These are phyloP conservation scores for Phaffia tasmanica DNA, from an alignment of 768 basidiomycete genomes.

Conservation along the genomic window DNA sequence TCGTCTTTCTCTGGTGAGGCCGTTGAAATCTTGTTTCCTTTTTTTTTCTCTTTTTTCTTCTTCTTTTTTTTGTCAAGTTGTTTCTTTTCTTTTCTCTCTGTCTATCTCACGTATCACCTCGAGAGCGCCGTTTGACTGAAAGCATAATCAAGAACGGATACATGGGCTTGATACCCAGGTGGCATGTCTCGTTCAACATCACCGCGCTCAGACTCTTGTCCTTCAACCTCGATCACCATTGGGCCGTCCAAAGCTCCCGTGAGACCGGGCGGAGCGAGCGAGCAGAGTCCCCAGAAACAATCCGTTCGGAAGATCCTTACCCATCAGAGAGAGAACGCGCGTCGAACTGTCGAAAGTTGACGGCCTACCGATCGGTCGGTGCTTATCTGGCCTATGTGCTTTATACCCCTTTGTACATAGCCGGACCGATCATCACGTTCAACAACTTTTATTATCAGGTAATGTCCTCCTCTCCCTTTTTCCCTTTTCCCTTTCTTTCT, in stretches of 20 bases:
- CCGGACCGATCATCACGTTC: slow-evolving; percentile 90
- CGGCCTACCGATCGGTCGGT: slow-evolving; percentile 50
- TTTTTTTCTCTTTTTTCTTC: slow-evolving; percentile 7
- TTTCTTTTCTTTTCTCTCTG: neutral
- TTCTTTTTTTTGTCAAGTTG: slow-evolving; percentile 27
- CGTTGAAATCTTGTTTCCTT: slow-evolving; percentile 38
- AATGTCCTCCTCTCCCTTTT: slow-evolving; percentile 27
- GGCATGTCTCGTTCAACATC: slow-evolving; percentile 91
- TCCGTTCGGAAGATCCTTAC: neutral
- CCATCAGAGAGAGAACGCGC: slow-evolving; percentile 48
- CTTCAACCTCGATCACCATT: slow-evolving; percentile 85
- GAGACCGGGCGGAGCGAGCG: neutral
- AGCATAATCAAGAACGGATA: slow-evolving; percentile 36
- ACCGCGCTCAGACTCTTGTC: slow-evolving; percentile 88
- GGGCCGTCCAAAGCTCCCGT: slow-evolving; percentile 45
- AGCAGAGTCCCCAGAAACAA: neutral
- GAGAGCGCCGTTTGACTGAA: neutral
- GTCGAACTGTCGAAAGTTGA: slow-evolving; percentile 49
- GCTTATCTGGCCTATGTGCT: slow-evolving; percentile 77
- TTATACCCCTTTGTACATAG: slow-evolving; percentile 89
- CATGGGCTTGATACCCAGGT: slow-evolving; percentile 68
- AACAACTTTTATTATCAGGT: slow-evolving; percentile 95
- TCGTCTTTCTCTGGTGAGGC: slow-evolving; percentile 49
- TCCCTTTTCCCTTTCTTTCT: neutral
- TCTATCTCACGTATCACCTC: neutral